Evolutionary conservation across 2,329 filamentous ascomycete genomes (phyloP).

Genomic region (Phaeosphaeria sp.): DNA sequence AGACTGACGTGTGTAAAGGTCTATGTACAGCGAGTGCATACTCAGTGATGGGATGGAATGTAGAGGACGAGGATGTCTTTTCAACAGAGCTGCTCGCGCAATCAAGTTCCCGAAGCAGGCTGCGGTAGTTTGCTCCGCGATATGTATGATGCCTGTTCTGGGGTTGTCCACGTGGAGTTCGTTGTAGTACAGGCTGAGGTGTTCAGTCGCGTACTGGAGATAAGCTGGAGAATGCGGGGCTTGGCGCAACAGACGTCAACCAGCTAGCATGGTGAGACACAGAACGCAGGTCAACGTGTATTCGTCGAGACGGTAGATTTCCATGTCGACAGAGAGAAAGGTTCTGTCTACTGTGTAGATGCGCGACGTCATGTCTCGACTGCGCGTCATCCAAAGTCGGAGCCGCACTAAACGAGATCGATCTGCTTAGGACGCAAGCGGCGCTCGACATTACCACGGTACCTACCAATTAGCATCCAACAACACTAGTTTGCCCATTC

Average conservation of each 20-base stretch:
- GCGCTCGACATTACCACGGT: not conserved
- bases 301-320: not conserved
- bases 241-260: conserved; percentile 10
- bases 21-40: conserved; percentile 31
- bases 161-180: conserved; percentile 7
- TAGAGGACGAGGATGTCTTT: not conserved
- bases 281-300: not conserved
- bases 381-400: conserved; percentile 17
- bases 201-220: not conserved
- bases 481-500: not conserved
- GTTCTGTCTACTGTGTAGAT: not conserved
- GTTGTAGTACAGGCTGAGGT: conserved; percentile 4
- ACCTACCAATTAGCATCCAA: not conserved
- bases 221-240: conserved; percentile 13
- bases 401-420: conserved; percentile 16
- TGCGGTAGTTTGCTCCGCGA: conserved; percentile 3
- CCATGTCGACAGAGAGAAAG: not conserved
- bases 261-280: not conserved
- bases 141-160: conserved; percentile 2
- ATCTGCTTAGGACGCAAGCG: conserved; percentile 1
- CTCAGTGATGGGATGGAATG: conserved; percentile 19
- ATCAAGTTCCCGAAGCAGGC: not conserved
- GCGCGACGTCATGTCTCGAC: conserved; percentile 20
- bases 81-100: not conserved
- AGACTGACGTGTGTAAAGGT: conserved; percentile 29